A percentile compares a stretch with the other conserved stretches of the same genome.
Conservation (phyloP, 495 filamentous ascomycete species). For the Aspergillus steynii region DNA sequence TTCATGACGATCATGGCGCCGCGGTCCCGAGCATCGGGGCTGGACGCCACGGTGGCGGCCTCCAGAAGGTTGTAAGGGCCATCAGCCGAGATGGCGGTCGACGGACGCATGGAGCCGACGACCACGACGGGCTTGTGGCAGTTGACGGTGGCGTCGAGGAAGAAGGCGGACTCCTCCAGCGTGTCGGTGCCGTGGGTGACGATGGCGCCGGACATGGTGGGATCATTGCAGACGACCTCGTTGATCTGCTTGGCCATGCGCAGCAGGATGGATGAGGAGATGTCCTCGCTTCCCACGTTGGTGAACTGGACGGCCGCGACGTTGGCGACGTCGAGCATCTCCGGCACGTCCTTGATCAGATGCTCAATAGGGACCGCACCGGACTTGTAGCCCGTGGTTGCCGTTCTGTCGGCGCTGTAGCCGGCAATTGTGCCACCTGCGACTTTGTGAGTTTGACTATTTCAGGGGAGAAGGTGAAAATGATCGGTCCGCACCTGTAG, state of each 20-base stretch:
- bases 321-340: slow-evolving; percentile 47
- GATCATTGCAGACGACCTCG: slow-evolving; percentile 39
- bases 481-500: slow-evolving; percentile 33
- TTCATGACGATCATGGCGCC: slow-evolving; percentile 53
- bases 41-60: slow-evolving; percentile 46
- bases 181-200: slow-evolving; percentile 55
- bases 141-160: slow-evolving; percentile 47
- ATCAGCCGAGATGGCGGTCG: slow-evolving; percentile 51
- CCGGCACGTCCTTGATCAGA: slow-evolving; percentile 43
- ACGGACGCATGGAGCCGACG: slow-evolving; percentile 52
- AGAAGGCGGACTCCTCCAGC: slow-evolving; percentile 53
- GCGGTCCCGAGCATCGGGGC: slow-evolving; percentile 31
- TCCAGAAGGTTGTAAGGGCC: slow-evolving; percentile 52
- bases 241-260: slow-evolving; percentile 43
- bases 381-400: slow-evolving; percentile 48
- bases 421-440: slow-evolving; percentile 51
- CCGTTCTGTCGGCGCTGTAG: slow-evolving; percentile 37
- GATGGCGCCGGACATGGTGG: slow-evolving; percentile 44
- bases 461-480: not conserved
- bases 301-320: slow-evolving; percentile 46
- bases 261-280: slow-evolving; percentile 44
- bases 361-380: slow-evolving; percentile 42
- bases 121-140: slow-evolving; percentile 49
- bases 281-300: slow-evolving; percentile 38
- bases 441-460: not conserved